phyloP scores from a whole-genome alignment of 2,329 filamentous ascomycete genomes.

The Seiridium cupressi region DNA sequence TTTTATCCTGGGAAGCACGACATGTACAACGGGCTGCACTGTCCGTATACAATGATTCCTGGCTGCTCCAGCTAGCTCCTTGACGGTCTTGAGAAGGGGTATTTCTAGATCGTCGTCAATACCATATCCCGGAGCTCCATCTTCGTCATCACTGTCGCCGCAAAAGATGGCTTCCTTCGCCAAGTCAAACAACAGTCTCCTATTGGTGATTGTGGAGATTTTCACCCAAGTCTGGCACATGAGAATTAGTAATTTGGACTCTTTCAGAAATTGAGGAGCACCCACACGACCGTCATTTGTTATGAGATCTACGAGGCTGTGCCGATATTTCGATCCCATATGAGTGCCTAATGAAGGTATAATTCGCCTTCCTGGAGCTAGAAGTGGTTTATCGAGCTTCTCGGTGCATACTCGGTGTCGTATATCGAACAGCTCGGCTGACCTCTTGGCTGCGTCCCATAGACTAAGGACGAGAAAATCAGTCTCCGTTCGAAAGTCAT shows the following conservation, averaged over 20 bases:
- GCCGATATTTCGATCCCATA: constrained; percentile 17
- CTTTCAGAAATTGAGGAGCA: neutral
- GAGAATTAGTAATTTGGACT: neutral
- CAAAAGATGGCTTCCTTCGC: constrained; percentile 28
- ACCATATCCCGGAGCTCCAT: constrained; percentile 8
- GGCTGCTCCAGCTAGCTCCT: constrained; percentile 20
- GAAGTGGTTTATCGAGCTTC: constrained; percentile 19
- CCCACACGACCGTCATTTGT: constrained; percentile 21
- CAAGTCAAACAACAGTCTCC: constrained; percentile 26
- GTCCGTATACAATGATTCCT: constrained; percentile 26
- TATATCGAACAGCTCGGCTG: constrained; percentile 25
- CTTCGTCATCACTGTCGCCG: constrained; percentile 25
- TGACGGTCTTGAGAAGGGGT: constrained; percentile 27
- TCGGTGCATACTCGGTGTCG: constrained; percentile 22
- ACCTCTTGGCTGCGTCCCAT: constrained; percentile 28
- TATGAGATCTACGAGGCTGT: constrained; percentile 26
- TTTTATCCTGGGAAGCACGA: constrained; percentile 26
- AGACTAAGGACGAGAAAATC: constrained; percentile 19
- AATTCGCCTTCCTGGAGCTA: constrained; percentile 27
- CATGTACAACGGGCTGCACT: constrained; percentile 16
- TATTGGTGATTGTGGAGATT: constrained; percentile 30
- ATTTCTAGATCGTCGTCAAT: constrained; percentile 21
- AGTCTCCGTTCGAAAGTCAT: neutral
- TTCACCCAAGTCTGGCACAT: constrained; percentile 25
- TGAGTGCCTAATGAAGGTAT: constrained; percentile 23